Percentiles rank a stretch among this genome's conserved stretches.
phyloP scores from a whole-genome alignment of 495 filamentous ascomycete genomes.

The Talaromyces ruber region DNA sequence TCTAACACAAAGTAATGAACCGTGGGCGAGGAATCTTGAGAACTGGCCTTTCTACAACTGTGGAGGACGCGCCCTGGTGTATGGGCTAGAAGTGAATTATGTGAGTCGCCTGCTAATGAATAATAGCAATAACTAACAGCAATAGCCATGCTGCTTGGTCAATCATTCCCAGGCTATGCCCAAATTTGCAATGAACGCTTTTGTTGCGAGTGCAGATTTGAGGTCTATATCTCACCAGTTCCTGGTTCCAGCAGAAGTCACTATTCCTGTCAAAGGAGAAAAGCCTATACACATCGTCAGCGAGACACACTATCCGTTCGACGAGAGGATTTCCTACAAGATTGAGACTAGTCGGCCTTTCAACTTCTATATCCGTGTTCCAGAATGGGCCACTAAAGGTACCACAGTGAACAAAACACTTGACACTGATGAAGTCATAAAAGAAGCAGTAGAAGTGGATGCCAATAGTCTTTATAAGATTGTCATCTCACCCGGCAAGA shows the following conservation, averaged over 20 bases:
- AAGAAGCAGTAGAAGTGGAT: slow-evolving; percentile 5
- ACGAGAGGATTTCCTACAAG: slow-evolving; percentile 35
- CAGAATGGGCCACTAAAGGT: slow-evolving; percentile 31
- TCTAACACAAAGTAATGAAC: slow-evolving; percentile 48
- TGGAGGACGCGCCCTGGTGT: slow-evolving; percentile 5
- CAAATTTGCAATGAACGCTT: slow-evolving; percentile 36
- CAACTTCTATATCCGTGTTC: slow-evolving; percentile 41
- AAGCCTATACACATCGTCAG: slow-evolving; percentile 13
- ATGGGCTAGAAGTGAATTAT: slow-evolving; percentile 7
- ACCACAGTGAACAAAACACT: slow-evolving; percentile 8
- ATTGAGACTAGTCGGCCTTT: slow-evolving; percentile 29
- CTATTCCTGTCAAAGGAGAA: not conserved
- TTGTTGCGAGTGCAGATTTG: slow-evolving; percentile 4
- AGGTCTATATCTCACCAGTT: slow-evolving; percentile 5
- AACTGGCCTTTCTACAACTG: slow-evolving; percentile 41
- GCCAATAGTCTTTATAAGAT: not conserved
- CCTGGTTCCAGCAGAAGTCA: slow-evolving; percentile 4
- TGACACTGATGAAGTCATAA: slow-evolving; percentile 7
- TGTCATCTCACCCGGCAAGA: slow-evolving; percentile 8
- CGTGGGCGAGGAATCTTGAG: slow-evolving; percentile 33
- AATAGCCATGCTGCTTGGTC: slow-evolving; percentile 53
- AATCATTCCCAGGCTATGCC: slow-evolving; percentile 54
- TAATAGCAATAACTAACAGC: slow-evolving; percentile 9
- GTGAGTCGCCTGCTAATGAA: slow-evolving; percentile 14
- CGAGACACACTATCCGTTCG: slow-evolving; percentile 48